phyloP scores from a whole-genome alignment of 495 filamentous ascomycete species.

The Schizothecium vesticola region DNA sequence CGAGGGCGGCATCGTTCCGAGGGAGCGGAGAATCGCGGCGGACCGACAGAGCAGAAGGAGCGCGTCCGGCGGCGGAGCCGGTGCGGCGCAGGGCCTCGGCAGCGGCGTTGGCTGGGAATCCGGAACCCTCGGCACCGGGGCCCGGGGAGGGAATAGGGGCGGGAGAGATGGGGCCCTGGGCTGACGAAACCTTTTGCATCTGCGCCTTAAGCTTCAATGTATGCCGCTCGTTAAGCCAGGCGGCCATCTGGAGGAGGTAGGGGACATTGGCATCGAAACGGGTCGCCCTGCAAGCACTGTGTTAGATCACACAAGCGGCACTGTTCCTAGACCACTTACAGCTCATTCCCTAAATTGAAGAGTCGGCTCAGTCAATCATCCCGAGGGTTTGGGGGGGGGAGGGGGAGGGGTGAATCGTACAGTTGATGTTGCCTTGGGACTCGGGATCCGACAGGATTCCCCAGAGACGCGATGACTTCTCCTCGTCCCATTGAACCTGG shows the following conservation, averaged over 20 bases:
- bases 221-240: constrained; percentile 91
- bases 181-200: constrained; percentile 64
- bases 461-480: constrained; percentile 88
- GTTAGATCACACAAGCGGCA: constrained; percentile 8
- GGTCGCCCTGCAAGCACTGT: constrained; percentile 36
- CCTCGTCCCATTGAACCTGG: constrained; percentile 56
- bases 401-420: constrained; percentile 46
- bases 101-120: constrained; percentile 35
- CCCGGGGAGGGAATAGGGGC: constrained; percentile 44
- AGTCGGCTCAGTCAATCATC: constrained; percentile 31
- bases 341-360: constrained; percentile 59
- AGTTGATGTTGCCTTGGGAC: constrained; percentile 75
- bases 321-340: constrained; percentile 48
- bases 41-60: constrained; percentile 57
- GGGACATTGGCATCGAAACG: constrained; percentile 64
- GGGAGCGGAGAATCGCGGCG: constrained; percentile 56
- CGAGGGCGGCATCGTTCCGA: constrained; percentile 39
- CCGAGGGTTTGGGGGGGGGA: not conserved
- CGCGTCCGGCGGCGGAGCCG: constrained; percentile 53
- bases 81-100: constrained; percentile 55
- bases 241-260: constrained; percentile 89
- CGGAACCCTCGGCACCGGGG: constrained; percentile 44
- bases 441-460: constrained; percentile 65
- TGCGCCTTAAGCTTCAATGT: constrained; percentile 83
- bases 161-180: constrained; percentile 38